Conservation (phyloP, 2,329 filamentous ascomycete species). For the Aspergillus hortae region DNA sequence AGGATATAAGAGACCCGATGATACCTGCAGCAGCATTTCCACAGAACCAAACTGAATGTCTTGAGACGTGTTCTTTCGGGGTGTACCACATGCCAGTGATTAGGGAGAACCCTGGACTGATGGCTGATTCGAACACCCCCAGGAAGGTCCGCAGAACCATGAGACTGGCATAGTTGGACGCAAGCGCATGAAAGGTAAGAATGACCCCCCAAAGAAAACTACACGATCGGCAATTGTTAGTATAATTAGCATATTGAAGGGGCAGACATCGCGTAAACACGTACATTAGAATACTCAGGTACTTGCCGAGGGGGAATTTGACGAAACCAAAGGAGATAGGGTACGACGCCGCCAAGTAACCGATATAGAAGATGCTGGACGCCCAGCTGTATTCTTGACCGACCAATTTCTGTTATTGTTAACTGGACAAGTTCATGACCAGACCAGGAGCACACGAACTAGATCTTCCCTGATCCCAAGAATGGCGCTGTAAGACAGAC, state of each 20-base stretch:
- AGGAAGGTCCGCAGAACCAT: conserved; percentile 40
- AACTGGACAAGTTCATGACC: background rate
- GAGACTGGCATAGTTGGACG: conserved; percentile 32
- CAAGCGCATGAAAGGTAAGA: conserved; percentile 25
- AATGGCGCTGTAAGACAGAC: conserved; percentile 14
- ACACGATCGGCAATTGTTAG: background rate
- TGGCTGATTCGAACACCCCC: conserved; percentile 38
- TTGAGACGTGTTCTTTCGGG: conserved; percentile 21
- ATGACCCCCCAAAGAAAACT: conserved; percentile 29
- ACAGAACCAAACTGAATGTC: conserved; percentile 22
- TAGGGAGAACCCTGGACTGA: conserved; percentile 31
- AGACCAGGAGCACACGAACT: background rate
- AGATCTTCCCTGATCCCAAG: conserved; percentile 13
- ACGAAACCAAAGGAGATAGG: conserved; percentile 32
- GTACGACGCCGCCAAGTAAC: conserved; percentile 28
- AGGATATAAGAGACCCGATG: conserved; percentile 18
- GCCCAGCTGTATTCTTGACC: conserved; percentile 21
- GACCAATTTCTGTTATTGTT: conserved; percentile 3
- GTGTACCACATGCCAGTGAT: conserved; percentile 30
- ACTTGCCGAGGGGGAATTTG: conserved; percentile 30
- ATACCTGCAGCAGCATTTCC: conserved; percentile 21
- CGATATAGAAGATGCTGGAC: conserved; percentile 24
- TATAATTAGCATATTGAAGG: background rate
- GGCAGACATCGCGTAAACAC: background rate
- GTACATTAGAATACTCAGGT: conserved; percentile 21